Evolutionary conservation across 371 early-diverging fungal species (phyloP).

Genomic region (Mortierella sp.): DNA sequence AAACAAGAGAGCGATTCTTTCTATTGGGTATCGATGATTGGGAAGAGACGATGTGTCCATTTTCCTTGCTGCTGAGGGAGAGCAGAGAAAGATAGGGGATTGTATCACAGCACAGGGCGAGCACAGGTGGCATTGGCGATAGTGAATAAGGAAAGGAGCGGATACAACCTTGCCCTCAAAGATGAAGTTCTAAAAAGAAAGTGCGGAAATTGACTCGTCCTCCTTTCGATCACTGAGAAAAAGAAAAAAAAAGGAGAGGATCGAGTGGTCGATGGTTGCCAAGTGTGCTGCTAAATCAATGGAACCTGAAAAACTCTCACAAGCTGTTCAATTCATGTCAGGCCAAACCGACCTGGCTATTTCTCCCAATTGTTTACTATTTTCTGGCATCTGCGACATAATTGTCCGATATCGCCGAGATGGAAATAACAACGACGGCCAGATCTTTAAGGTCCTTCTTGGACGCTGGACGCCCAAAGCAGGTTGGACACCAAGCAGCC

Average conservation of each 20-base stretch:
- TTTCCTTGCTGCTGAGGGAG: neutral
- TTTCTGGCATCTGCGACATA: neutral
- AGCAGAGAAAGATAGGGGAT: neutral
- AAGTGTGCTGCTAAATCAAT: too few relatives aligned
- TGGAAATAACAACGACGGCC: neutral
- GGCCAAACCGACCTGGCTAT: neutral
- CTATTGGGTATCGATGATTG: neutral
- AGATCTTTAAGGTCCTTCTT: neutral
- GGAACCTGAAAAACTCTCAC: too few relatives aligned
- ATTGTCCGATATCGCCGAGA: neutral
- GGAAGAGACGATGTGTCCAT: neutral
- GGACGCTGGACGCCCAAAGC: neutral
- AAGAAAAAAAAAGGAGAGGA: neutral
- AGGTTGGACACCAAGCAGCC: neutral
- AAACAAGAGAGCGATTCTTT: constrained; percentile 3
- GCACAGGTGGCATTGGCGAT: neutral
- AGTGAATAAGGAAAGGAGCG: neutral
- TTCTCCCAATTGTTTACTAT: neutral
- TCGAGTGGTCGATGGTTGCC: too few relatives aligned
- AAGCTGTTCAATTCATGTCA: neutral
- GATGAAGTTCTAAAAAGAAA: neutral
- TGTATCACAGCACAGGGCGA: neutral
- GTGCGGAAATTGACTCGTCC: neutral
- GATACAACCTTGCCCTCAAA: neutral
- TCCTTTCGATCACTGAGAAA: neutral